A percentile compares a stretch with the other conserved stretches of the same genome.
Conservation (phyloP, 2,329 filamentous ascomycete species). For the Piedraia hortae region DNA sequence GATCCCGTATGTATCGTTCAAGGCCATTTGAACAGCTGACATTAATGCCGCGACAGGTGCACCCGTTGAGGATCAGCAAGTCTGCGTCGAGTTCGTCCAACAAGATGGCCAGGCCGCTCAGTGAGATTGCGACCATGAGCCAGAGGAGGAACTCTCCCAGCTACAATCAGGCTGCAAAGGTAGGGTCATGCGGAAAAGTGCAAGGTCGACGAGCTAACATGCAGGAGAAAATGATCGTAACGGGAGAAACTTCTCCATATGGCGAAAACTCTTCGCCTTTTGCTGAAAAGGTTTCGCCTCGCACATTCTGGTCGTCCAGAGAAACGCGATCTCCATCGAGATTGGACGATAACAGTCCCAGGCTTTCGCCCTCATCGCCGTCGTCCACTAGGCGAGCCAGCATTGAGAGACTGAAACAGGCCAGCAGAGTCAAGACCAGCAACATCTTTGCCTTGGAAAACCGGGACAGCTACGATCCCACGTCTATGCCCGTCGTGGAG, state of each 20-base stretch:
- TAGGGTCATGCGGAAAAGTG: constrained; percentile 13
- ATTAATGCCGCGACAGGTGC: constrained; percentile 25
- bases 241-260: constrained; percentile 52
- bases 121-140: constrained; percentile 68
- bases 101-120: constrained; percentile 46
- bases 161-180: constrained; percentile 52
- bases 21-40: constrained; percentile 1
- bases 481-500: constrained; percentile 49
- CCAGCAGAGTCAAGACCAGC: constrained; percentile 91
- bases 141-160: constrained; percentile 77
- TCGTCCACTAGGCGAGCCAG: constrained; percentile 46
- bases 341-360: constrained; percentile 40
- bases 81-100: constrained; percentile 28
- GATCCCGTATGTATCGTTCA: constrained; percentile 3
- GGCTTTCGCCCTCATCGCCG: constrained; percentile 37
- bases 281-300: constrained; percentile 37
- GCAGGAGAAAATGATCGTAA: constrained; percentile 35
- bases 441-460: constrained; percentile 86
- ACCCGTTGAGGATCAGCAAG: constrained; percentile 58
- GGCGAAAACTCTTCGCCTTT: constrained; percentile 18
- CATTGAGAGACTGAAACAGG: constrained; percentile 82
- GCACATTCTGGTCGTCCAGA: constrained; percentile 67
- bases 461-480: constrained; percentile 76
- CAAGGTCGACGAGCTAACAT: constrained; percentile 5
- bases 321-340: constrained; percentile 37